These are phyloP conservation scores for Penicillium decumbens DNA, from an alignment of 2,329 filamentous ascomycete species.

Conservation along the genomic window DNA sequence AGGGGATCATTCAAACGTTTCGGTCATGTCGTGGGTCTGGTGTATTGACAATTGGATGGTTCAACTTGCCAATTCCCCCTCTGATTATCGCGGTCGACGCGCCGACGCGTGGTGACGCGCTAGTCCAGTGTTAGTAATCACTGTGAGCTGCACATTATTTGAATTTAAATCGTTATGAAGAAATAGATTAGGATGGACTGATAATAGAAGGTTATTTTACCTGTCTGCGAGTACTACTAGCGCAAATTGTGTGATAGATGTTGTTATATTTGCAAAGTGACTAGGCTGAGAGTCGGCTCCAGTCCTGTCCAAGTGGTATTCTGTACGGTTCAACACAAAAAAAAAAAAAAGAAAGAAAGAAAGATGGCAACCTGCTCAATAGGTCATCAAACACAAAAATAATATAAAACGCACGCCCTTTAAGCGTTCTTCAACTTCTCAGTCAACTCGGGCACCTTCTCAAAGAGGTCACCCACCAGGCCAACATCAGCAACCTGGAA, in stretches of 20 bases:
- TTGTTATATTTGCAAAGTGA: slow-evolving; percentile 11
- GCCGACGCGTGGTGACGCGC: slow-evolving; percentile 26
- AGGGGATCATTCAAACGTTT: slow-evolving; percentile 32
- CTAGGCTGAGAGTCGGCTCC: slow-evolving; percentile 1
- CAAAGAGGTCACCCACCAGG: slow-evolving; percentile 89
- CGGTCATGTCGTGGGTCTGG: slow-evolving; percentile 14
- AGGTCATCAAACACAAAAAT: slow-evolving; percentile 17
- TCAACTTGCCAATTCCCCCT: slow-evolving; percentile 7
- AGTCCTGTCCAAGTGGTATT: slow-evolving; percentile 18
- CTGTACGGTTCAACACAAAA: slow-evolving; percentile 16
- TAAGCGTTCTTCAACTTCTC: slow-evolving; percentile 72
- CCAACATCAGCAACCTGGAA: slow-evolving; percentile 98
- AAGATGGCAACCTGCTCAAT: slow-evolving; percentile 7
- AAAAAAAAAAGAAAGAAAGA: background rate
- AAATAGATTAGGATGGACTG: background rate
- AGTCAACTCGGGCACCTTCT: slow-evolving; percentile 91
- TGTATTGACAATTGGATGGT: background rate
- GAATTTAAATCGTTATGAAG: too few species aligned
- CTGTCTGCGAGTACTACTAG: background rate
- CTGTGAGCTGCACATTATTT: background rate
- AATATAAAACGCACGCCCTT: slow-evolving; percentile 1
- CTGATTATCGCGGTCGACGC: slow-evolving; percentile 18
- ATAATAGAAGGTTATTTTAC: background rate
- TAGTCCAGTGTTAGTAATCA: slow-evolving; percentile 22
- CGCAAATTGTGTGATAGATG: background rate